These are phyloP conservation scores for Stephania japonica DNA, from an alignment of 164 flowering plant species.

Conservation along the genomic window DNA sequence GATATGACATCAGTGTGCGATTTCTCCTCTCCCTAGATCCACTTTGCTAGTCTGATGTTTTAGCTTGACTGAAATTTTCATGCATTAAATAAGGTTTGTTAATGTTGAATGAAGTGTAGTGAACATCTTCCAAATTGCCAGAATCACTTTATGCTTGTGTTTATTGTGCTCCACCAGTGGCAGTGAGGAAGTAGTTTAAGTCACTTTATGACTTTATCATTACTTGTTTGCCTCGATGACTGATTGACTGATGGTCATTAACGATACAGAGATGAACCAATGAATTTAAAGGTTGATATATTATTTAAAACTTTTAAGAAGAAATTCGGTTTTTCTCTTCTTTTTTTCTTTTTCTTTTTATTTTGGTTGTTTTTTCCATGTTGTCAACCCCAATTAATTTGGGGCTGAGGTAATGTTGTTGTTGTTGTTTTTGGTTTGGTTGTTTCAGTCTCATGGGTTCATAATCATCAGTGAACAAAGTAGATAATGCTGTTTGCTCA, in stretches of 20 bases:
- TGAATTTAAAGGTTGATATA: not conserved
- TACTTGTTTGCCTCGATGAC: too few species aligned
- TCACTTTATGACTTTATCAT: not conserved
- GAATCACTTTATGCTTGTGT: not conserved
- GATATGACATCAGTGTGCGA: not conserved
- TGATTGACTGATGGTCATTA: too few species aligned
- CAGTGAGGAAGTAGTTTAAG: not conserved
- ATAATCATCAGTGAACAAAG: not conserved
- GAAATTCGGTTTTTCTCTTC: not conserved
- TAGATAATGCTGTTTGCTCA: not conserved
- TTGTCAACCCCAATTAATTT: too few species aligned
- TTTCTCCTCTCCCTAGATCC: not conserved
- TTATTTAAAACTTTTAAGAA: too few species aligned
- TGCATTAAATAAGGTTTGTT: not conserved
- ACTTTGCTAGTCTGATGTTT: not conserved
- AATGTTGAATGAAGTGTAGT: not conserved
- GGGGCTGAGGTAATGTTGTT: too few species aligned
- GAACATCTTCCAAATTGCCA: not conserved
- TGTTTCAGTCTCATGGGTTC: not conserved
- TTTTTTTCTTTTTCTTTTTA: too few species aligned
- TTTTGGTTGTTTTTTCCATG: too few species aligned
- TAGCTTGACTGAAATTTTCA: not conserved
- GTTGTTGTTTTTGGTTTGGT: not conserved
- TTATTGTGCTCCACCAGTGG: not conserved
- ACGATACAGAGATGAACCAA: too few species aligned